Conservation (phyloP, 78 protist genomes). For the Dictyostelium firmibasis region DNA sequence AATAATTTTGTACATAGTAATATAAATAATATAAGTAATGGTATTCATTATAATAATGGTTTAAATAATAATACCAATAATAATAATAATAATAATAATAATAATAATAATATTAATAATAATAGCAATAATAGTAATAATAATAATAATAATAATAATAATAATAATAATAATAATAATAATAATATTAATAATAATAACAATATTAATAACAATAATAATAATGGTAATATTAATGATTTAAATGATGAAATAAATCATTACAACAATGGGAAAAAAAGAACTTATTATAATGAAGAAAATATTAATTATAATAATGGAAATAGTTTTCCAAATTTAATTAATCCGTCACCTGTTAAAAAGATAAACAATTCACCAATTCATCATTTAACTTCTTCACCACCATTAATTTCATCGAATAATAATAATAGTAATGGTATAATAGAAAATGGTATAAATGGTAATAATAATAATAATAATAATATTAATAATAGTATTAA, state of each 20-base stretch:
- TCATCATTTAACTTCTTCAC: neutral
- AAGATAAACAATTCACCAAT: neutral
- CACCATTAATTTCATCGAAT: neutral
- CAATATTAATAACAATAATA: neutral
- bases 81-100: neutral
- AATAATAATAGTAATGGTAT: neutral
- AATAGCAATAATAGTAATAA: neutral
- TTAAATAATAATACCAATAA: neutral
- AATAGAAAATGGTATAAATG: neutral
- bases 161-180: neutral
- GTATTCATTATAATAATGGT: neutral
- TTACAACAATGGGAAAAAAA: neutral
- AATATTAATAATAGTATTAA: neutral
- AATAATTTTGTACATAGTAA: neutral
- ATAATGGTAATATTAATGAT: neutral
- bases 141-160: neutral
- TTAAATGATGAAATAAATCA: neutral
- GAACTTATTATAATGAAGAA: neutral
- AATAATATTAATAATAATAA: neutral
- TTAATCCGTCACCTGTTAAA: neutral
- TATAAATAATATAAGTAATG: neutral
- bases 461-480: neutral
- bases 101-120: neutral
- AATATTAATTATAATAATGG: neutral
- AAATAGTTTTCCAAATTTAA: neutral